Base-by-base conservation (phyloP, 2,329 filamentous ascomycete genomes). In the Talaromyces sp. region DNA sequence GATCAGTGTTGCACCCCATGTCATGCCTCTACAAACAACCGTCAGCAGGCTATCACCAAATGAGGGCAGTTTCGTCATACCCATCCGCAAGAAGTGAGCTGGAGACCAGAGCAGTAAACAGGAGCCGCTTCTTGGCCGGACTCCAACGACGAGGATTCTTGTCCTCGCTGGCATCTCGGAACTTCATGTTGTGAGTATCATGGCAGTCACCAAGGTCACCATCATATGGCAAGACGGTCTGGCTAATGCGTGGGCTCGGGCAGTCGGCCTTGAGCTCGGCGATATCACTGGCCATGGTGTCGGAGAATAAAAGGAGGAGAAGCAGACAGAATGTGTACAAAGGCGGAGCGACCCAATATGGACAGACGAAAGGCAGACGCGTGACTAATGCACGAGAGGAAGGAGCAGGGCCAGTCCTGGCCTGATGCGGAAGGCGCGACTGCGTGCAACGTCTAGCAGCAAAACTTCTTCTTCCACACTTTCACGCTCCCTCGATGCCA, bases 1-100 rank as follows among this genome's bases (percentile, higher is more conserved):
- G 21, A 76, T 63, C 50, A 76, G 60, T 1, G 73, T 75, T n/a
- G 72, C 67, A n/a, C 74, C 74, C 74, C 74, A 76, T 19, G 72
- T 73, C 74, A 76, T 76, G 31, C 67, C 73, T 27, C 73, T 73
- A 41, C 38, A 32, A 17, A 11, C 27, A 46, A n/a, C 8, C 5
- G 29, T 57, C 43, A 57, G 55, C 19, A 52, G 27, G 11, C n/a
- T 52, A 29, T 32, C 14, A 6, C 38, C 1, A 46, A 41, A 24
- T 35, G 10, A 53, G 49, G 14, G 56, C 19, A 50, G 5, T 8
- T 29, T n/a, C n/a, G 14, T 58, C 67, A 54, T 66, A 74, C 73
- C 73, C 73, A 65, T 74, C 72, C 2, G 71, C 71, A 3, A 74
- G 64, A 8, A 75, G 62, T 0, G 71, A 74, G 32, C 73, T 74